Conservation (phyloP, 805 yeast genomes). For the Suhomyces canberraensis region DNA sequence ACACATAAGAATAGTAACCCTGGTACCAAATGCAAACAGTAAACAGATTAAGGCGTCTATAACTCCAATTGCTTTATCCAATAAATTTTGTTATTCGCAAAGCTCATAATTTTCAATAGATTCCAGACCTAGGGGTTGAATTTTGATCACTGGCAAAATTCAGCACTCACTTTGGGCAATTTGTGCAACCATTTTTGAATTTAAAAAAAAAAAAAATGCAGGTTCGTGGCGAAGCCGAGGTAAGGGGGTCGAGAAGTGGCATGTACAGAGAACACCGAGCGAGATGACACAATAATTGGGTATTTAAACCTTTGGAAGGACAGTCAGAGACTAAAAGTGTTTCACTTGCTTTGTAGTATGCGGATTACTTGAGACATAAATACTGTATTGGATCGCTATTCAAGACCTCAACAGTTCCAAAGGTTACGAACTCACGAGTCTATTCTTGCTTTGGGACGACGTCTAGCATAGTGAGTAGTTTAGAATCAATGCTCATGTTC, state of each 20-base stretch:
- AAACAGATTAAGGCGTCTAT: conserved; percentile 3
- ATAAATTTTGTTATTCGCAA: background rate
- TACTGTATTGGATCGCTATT: no score
- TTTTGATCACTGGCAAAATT: conserved; percentile 4
- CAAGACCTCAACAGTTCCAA: no score
- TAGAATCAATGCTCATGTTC: no score
- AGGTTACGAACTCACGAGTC: no score
- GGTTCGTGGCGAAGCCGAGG: conserved; percentile 5
- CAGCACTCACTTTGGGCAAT: conserved; percentile 1
- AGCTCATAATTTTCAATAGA: conserved; percentile 3
- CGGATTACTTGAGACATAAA: no score
- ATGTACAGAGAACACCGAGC: no score
- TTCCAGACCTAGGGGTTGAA: background rate
- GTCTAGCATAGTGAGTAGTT: no score
- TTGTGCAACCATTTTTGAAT: conserved; percentile 1
- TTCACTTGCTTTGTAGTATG: no score
- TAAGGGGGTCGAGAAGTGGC: background rate
- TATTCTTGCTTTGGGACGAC: no score
- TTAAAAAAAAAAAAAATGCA: background rate
- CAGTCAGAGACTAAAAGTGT: no score
- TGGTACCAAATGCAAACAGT: conserved; percentile 1
- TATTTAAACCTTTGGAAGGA: no score
- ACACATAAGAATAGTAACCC: conserved; percentile 3
- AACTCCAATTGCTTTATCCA: background rate
- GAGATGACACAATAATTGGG: no score